Conservation (phyloP, 2,329 filamentous ascomycete genomes). For the Amphichorda felina region DNA sequence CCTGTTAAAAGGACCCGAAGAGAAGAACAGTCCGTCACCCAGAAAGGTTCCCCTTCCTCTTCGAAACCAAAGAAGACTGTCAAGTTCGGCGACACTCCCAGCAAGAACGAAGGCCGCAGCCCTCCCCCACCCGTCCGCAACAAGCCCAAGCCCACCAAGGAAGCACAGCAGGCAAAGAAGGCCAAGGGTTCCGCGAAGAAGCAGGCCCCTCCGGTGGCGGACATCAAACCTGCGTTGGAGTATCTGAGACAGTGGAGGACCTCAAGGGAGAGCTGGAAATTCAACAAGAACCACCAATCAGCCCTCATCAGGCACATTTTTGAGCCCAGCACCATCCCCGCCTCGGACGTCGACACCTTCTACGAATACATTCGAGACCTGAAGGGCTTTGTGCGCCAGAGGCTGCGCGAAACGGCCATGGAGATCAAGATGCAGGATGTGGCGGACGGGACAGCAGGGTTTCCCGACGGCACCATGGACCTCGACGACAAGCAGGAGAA, state of each 20-base stretch:
- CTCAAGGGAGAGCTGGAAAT: conserved; percentile 70
- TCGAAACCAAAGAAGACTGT: conserved; percentile 27
- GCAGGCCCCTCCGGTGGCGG: conserved; percentile 22
- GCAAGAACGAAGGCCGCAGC: conserved; percentile 15
- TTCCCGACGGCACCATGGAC: conserved; percentile 35
- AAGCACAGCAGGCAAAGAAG: conserved; percentile 15
- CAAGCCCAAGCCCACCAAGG: conserved; percentile 15
- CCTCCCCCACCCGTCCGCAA: conserved; percentile 9
- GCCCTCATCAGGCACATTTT: conserved; percentile 76
- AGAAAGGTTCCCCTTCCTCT: neutral
- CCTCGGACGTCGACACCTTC: conserved; percentile 56
- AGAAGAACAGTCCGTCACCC: conserved; percentile 9
- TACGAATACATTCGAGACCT: conserved; percentile 70
- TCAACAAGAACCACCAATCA: conserved; percentile 88
- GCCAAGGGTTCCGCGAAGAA: conserved; percentile 26
- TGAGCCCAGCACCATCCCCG: conserved; percentile 57
- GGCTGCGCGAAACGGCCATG: conserved; percentile 55
- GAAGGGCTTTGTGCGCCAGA: conserved; percentile 60
- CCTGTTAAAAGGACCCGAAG: conserved; percentile 21
- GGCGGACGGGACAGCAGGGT: conserved; percentile 32
- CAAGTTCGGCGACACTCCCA: conserved; percentile 31
- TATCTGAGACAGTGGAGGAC: conserved; percentile 71
- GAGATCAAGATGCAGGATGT: conserved; percentile 47
- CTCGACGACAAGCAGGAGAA: conserved; percentile 35
- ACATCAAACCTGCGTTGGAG: conserved; percentile 53